phyloP scores from a whole-genome alignment of 2,329 filamentous ascomycete species.

The Colletotrichum musicola region DNA sequence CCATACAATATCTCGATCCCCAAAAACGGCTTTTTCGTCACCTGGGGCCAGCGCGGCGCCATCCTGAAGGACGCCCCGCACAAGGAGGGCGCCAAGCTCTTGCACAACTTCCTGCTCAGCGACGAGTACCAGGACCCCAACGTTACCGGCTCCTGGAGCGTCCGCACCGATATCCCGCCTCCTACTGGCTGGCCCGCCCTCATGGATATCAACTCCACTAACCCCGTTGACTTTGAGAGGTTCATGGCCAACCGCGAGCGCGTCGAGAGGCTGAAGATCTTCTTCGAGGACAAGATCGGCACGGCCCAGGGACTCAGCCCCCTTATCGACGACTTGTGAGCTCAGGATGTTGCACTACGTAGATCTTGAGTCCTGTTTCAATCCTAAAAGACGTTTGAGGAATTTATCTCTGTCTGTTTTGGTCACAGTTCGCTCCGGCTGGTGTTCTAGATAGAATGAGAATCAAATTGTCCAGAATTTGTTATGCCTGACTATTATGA shows the following conservation, averaged over 20 bases:
- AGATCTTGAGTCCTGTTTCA: too few species aligned
- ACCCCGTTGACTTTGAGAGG: constrained; percentile 52
- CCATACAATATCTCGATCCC: constrained; percentile 47
- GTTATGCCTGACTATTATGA: too few species aligned
- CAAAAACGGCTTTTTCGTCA: constrained; percentile 54
- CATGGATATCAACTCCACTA: constrained; percentile 47
- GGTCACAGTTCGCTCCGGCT: too few species aligned
- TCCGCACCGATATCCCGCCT: constrained; percentile 41
- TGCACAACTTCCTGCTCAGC: constrained; percentile 60
- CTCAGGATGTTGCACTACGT: too few species aligned
- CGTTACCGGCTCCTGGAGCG: constrained; percentile 46
- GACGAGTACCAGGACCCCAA: constrained; percentile 51
- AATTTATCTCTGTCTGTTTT: too few species aligned
- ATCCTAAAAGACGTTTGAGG: too few species aligned
- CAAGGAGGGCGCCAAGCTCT: constrained; percentile 63
- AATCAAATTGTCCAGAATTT: too few species aligned
- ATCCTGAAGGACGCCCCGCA: constrained; percentile 62
- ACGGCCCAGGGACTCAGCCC: constrained; percentile 57
- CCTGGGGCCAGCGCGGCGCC: constrained; percentile 61
- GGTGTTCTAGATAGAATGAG: too few species aligned
- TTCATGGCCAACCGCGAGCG: constrained; percentile 57
- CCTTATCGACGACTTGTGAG: constrained; percentile 43
- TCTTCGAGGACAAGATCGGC: constrained; percentile 58
- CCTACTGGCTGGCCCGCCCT: constrained; percentile 48
- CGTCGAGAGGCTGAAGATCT: constrained; percentile 56